Evolutionary conservation across 441 rosid species (phyloP).

Genomic region (Isatis lusitanica): DNA sequence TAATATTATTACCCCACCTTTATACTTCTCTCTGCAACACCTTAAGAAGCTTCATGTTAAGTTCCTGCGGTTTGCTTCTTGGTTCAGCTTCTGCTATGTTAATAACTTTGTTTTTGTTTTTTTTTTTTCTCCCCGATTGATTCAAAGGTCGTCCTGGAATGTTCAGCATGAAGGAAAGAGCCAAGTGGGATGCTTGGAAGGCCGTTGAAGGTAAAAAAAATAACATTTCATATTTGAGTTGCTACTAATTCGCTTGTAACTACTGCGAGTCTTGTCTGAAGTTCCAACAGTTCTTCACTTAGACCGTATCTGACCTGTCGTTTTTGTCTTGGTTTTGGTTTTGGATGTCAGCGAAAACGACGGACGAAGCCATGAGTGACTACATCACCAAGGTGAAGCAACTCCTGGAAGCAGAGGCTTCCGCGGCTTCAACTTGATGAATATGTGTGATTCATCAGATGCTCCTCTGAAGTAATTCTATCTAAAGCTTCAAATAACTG

Average conservation of each 20-base stretch:
- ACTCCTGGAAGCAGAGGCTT: constrained; percentile 53
- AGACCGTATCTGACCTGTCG: not conserved
- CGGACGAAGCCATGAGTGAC: constrained; percentile 81
- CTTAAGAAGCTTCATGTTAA: not conserved
- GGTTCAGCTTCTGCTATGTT: not conserved
- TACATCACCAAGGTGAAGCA: constrained; percentile 89
- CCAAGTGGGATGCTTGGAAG: constrained; percentile 99
- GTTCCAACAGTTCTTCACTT: not conserved
- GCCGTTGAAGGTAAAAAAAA: constrained; percentile 65
- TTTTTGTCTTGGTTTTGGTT: not conserved
- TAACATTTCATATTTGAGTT: not conserved
- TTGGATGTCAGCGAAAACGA: constrained; percentile 58
- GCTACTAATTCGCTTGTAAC: not conserved
- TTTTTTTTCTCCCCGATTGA: not conserved
- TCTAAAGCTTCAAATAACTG: constrained; percentile 29
- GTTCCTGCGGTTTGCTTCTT: not conserved
- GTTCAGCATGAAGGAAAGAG: constrained; percentile 68
- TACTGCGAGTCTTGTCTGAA: not conserved
- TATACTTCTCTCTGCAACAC: not conserved
- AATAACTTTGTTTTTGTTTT: not conserved
- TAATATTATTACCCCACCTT: constrained; percentile 12
- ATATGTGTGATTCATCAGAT: not conserved
- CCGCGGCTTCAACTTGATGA: constrained; percentile 41
- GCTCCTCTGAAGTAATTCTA: not conserved
- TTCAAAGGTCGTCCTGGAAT: constrained; percentile 80